Evolutionary conservation across 2,329 filamentous ascomycete species (phyloP), one percentile per base, ranked within the genome.

Genomic region (Pseudopithomyces maydicus): DNA sequence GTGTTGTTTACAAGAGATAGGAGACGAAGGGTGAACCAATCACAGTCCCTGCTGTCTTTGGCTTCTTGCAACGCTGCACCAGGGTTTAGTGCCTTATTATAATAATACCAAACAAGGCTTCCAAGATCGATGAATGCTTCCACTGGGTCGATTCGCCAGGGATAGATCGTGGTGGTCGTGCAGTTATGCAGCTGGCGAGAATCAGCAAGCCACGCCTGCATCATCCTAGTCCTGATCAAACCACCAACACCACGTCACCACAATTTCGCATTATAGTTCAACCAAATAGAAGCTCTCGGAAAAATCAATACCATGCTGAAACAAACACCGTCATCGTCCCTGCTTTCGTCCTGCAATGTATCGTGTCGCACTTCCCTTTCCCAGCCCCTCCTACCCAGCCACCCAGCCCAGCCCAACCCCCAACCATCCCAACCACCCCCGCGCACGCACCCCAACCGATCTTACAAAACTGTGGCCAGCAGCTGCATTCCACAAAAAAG

Each of bases 381-480:
- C 47, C 47, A 50, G 47, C 47, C 47, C 17, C 47, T 15, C 22
- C 15, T 8, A n/a, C 45, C 33, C 47, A 36, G 22, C 47, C 47
- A 50, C 22, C 32, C 44, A 35, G 17, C 22, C 32, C 44, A 35
- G 17, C 35, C 56, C 48, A 52, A 50, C 52, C 52, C 42, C 52
- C 50, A 53, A 32, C 36, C n/a, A 29, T 29, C 50, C 26, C 66
- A 66, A 70, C 66, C 67, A 66, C 61, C 66, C 66, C 55, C 57
- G 47, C 57, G 54, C 53, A 59, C 66, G 60, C 60, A 58, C 67
- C 62, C 65, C 61, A 60, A 59, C 53, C 56, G 50, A 56, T 59
- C 58, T 66, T 71, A 71, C 68, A 71, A 71, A 70, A 69, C 59
- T 68, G 38, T 46, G 58, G 46, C 44, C 45, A 42, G 36, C 41